Evolutionary conservation across 179 eudicot genomes (phyloP).

Genomic region (Spergularia azorica): DNA sequence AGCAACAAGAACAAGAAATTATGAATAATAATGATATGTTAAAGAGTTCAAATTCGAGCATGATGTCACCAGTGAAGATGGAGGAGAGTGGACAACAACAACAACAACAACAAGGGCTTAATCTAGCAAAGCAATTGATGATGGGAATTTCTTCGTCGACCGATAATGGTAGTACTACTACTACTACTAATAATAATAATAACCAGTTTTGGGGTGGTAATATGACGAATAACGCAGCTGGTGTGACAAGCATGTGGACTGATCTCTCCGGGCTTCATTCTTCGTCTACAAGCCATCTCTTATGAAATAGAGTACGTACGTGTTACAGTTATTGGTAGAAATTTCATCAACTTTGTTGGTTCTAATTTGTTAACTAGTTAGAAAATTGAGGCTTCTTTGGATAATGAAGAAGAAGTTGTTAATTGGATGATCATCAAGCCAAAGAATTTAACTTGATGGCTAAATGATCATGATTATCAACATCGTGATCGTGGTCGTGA

Average conservation of each 20-base stretch:
- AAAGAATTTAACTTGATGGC: no score
- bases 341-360: background rate
- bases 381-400: slow-evolving; percentile 6
- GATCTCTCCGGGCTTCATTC: slow-evolving; percentile 51
- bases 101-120: slow-evolving; percentile 20
- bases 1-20: background rate
- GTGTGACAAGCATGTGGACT: slow-evolving; percentile 38
- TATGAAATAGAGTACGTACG: slow-evolving; percentile 12
- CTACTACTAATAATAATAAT: slow-evolving; percentile 4
- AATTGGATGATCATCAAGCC: background rate
- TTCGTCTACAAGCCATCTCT: slow-evolving; percentile 40
- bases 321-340: background rate
- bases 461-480: background rate
- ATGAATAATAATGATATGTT: background rate
- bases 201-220: slow-evolving; percentile 44
- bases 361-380: slow-evolving; percentile 3
- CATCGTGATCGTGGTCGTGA: background rate
- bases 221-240: slow-evolving; percentile 2
- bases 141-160: slow-evolving; percentile 28
- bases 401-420: background rate
- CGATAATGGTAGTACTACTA: background rate
- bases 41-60: slow-evolving; percentile 18
- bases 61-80: slow-evolving; percentile 33
- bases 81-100: slow-evolving; percentile 28
- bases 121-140: slow-evolving; percentile 34